These are phyloP conservation scores for Dactylis glomerata DNA, from an alignment of 176 grass and related monocot genomes.

Conservation along the genomic window DNA sequence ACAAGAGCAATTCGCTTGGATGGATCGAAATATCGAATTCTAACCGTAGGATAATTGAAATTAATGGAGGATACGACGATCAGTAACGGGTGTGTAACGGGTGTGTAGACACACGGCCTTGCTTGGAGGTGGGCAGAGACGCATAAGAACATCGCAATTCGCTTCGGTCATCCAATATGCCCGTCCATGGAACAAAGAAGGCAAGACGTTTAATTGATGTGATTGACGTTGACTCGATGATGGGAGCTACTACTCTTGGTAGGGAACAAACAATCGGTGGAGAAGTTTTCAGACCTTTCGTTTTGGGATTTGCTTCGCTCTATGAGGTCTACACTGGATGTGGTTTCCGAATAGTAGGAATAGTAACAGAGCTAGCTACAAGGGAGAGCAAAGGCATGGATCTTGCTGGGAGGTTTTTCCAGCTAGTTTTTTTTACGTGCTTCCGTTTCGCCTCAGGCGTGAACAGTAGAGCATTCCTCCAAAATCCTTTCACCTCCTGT, in stretches of 20 bases:
- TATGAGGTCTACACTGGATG: too few relatives aligned
- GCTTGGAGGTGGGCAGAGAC: neutral
- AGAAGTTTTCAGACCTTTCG: neutral
- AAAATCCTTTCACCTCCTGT: too few relatives aligned
- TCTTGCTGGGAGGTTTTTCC: too few relatives aligned
- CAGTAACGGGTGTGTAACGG: neutral
- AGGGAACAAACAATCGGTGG: neutral
- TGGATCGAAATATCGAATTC: neutral
- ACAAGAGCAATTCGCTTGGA: neutral
- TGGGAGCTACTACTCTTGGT: neutral
- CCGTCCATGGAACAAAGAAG: neutral
- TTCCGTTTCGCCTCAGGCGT: too few relatives aligned
- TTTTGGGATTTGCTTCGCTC: neutral
- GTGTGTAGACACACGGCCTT: neutral
- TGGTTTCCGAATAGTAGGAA: too few relatives aligned
- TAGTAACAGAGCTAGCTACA: too few relatives aligned
- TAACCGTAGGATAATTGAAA: neutral
- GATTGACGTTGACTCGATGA: too few relatives aligned
- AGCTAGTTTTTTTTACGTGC: too few relatives aligned
- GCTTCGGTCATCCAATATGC: neutral
- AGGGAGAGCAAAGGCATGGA: too few relatives aligned
- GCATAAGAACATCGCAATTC: neutral
- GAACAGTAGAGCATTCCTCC: too few relatives aligned
- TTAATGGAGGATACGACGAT: too few relatives aligned
- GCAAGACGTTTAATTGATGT: too few relatives aligned